phyloP scores from a whole-genome alignment of 176 grass and related monocot genomes.

The Triticum timopheevii region DNA sequence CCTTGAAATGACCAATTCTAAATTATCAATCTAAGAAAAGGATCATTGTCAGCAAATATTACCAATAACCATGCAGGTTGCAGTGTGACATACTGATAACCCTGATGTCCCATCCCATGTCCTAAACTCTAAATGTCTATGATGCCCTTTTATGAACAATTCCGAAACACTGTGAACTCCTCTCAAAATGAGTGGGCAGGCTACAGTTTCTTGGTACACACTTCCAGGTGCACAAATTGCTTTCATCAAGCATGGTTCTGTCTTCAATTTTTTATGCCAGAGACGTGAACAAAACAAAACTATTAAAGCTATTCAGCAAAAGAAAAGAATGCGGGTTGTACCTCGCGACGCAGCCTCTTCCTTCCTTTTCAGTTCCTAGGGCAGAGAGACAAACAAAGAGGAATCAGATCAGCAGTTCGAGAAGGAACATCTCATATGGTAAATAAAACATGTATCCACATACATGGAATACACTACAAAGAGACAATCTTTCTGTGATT shows the following conservation, averaged over 20 bases:
- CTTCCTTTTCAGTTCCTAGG: constrained; percentile 85
- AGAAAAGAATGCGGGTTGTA: constrained; percentile 24
- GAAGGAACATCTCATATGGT: neutral
- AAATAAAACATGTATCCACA: constrained; percentile 15
- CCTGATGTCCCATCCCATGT: constrained; percentile 37
- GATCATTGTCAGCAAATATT: constrained; percentile 11
- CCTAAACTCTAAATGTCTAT: neutral
- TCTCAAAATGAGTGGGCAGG: constrained; percentile 8
- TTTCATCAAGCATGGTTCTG: constrained; percentile 10
- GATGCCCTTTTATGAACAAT: constrained; percentile 18
- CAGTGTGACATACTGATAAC: neutral
- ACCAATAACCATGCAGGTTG: neutral
- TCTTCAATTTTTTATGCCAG: constrained; percentile 14
- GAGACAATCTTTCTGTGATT: neutral
- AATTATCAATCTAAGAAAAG: constrained; percentile 18
- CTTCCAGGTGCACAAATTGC: neutral
- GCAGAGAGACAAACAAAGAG: neutral
- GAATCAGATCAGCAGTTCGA: constrained; percentile 7
- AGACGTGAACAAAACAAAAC: constrained; percentile 8
- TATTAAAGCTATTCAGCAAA: neutral
- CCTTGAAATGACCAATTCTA: neutral
- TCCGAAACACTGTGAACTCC: neutral
- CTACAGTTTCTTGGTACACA: constrained; percentile 13
- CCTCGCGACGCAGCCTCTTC: constrained; percentile 85
- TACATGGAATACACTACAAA: neutral